phyloP scores from a whole-genome alignment of 2,329 filamentous ascomycete species.

The Colletotrichum sp. region DNA sequence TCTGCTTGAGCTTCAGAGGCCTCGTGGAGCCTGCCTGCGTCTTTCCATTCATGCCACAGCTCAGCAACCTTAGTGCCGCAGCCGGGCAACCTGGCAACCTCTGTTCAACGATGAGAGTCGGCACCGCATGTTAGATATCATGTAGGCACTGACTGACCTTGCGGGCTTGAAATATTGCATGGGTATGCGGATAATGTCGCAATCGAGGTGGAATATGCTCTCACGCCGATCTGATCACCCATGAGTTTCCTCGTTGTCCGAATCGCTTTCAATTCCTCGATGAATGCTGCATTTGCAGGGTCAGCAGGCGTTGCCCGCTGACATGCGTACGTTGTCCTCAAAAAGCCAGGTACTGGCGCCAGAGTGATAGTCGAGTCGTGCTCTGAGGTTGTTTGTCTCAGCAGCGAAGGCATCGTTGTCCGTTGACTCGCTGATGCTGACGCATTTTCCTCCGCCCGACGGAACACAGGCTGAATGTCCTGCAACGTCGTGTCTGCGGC shows the following conservation, averaged over 20 bases:
- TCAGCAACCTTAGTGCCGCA: constrained; percentile 81
- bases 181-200: constrained; percentile 86
- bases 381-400: constrained; percentile 78
- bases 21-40: constrained; percentile 65
- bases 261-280: constrained; percentile 76
- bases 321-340: constrained; percentile 72
- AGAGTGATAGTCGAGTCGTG: constrained; percentile 64
- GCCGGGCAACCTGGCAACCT: constrained; percentile 69
- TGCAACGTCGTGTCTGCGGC: neutral
- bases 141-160: constrained; percentile 47
- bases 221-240: constrained; percentile 78
- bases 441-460: neutral
- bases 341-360: constrained; percentile 64
- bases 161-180: constrained; percentile 41
- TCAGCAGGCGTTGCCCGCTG: constrained; percentile 75
- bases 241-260: constrained; percentile 72
- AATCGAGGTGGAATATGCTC: constrained; percentile 88
- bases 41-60: constrained; percentile 77
- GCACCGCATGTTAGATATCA: neutral
- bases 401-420: constrained; percentile 42
- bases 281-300: constrained; percentile 77
- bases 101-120: constrained; percentile 30
- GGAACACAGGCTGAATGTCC: neutral
- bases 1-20: constrained; percentile 69
- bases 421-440: neutral